These are phyloP conservation scores for Adansonia grandidieri DNA, from an alignment of 441 rosid genomes.

Conservation along the genomic window DNA sequence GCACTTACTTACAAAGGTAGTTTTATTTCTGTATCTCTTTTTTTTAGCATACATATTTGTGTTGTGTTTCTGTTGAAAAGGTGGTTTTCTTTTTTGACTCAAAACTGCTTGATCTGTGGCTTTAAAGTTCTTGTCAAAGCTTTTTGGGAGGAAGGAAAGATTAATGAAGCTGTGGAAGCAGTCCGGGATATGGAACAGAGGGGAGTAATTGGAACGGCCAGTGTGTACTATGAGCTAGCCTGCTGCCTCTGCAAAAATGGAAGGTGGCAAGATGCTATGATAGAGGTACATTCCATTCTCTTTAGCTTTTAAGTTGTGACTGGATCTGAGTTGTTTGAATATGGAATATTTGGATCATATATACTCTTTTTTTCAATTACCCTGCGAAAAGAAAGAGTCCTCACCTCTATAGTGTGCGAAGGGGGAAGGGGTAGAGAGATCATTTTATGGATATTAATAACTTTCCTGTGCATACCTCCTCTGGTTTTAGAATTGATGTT, in stretches of 20 bases:
- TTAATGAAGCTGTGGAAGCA: slow-evolving; percentile 75
- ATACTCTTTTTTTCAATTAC: neutral
- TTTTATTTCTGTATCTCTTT: slow-evolving; percentile 22
- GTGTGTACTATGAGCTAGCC: slow-evolving; percentile 84
- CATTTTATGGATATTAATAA: neutral
- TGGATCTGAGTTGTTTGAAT: slow-evolving; percentile 16
- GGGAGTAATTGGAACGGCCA: slow-evolving; percentile 82
- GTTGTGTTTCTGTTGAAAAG: neutral
- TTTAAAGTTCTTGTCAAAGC: slow-evolving; percentile 81
- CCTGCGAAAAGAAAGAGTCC: neutral
- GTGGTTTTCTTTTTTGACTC: neutral
- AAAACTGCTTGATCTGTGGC: slow-evolving; percentile 22
- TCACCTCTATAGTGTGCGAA: too few relatives aligned
- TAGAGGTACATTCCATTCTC: slow-evolving; percentile 53
- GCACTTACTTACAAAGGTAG: slow-evolving; percentile 84
- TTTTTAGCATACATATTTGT: neutral
- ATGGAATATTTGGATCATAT: neutral
- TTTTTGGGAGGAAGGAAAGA: slow-evolving; percentile 81
- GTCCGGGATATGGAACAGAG: slow-evolving; percentile 85
- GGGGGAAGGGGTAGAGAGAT: neutral
- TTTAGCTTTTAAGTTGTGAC: neutral
- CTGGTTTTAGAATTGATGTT: neutral
- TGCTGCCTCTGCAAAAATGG: slow-evolving; percentile 86
- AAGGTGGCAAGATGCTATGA: slow-evolving; percentile 81
- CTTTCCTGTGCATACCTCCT: neutral